Base-by-base conservation (phyloP, 1,139 yeast genomes). In the Suhomyces ambrosiae region DNA sequence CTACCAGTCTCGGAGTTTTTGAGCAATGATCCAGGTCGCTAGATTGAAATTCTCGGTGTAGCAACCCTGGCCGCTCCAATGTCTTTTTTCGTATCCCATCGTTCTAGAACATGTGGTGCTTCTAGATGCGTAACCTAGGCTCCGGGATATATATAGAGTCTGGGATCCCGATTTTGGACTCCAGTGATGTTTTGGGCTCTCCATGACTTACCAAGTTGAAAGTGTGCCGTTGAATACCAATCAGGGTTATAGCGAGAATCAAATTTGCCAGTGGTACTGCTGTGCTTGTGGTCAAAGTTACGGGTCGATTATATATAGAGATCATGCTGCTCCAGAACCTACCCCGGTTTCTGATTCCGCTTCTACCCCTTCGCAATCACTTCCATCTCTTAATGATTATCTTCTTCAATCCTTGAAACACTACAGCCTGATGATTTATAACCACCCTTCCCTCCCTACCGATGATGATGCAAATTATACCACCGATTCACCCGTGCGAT, bases 251-350 rank as follows among this genome's bases (percentile, higher is more conserved):
- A 37, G 39, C 42, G 52, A 52, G 21, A 63, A 68, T 47, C 67
- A 67, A 42, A 72, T 74, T 7, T 65, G 75, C 44, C 79, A 74
- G 46, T 74, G 79, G 79, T 73, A 71, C 49, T 74, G 79, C 43
- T 74, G 79, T 45, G 69, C 70, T 26, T 74, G 79, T 50, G 79
- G 77, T n/a, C 69, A 71, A 46, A 61, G 74, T 35, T 70, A 71
- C 45, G 79, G 79, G 2, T 60, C 69, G 12, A 61, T 73, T 5
- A 54, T 61, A 19, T 63, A 58, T 40, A 60, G 58, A 32, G 58
- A 58, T 10, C 31, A 28, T 10, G 9, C n/a, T n/a, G 3, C 23
- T 19, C 10, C 31, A 28, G 31, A 35, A 7, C 18, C 31, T 11
- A 7, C 30, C 7, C n/a, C 31, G 11, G 14, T 24, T 16, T 16